These are phyloP conservation scores for Penicillium cosmopolitanum DNA, from an alignment of 495 filamentous ascomycete species.

Conservation along the genomic window DNA sequence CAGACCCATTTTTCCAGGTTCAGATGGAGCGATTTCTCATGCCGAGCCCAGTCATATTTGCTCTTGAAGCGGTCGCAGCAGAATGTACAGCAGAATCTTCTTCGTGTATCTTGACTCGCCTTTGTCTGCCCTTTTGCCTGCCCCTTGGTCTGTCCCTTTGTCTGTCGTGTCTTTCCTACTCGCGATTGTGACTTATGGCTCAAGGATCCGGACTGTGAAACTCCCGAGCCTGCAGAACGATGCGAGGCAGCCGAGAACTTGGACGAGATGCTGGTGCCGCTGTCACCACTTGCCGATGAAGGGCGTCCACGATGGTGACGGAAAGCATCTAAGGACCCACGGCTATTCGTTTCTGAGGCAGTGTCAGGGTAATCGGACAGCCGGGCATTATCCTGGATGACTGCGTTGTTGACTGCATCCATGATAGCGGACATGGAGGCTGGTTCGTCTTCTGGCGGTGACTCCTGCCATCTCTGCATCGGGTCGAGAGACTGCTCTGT, in stretches of 20 bases:
- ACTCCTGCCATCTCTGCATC: slow-evolving; percentile 74
- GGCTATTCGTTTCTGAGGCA: slow-evolving; percentile 9
- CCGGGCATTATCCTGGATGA: background rate
- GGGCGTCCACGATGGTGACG: slow-evolving; percentile 60
- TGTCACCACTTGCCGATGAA: slow-evolving; percentile 35
- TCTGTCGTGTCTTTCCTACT: slow-evolving; percentile 23
- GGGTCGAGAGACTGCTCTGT: slow-evolving; percentile 38
- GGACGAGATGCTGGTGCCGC: slow-evolving; percentile 23
- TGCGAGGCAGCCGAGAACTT: slow-evolving; percentile 17
- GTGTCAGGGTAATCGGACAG: slow-evolving; percentile 12
- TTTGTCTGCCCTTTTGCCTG: slow-evolving; percentile 40
- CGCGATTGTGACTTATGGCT: slow-evolving; percentile 1
- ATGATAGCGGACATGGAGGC: slow-evolving; percentile 73
- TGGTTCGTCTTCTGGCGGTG: slow-evolving; percentile 78
- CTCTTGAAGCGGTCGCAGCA: slow-evolving; percentile 78
- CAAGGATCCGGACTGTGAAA: background rate
- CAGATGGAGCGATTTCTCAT: slow-evolving; percentile 81
- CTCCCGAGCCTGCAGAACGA: slow-evolving; percentile 9
- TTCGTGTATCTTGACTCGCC: slow-evolving; percentile 39
- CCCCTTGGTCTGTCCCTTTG: slow-evolving; percentile 30
- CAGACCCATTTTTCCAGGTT: slow-evolving; percentile 78
- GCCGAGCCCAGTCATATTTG: slow-evolving; percentile 81
- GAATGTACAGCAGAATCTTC: slow-evolving; percentile 64
- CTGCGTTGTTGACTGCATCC: slow-evolving; percentile 58
- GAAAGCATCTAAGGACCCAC: slow-evolving; percentile 47